These are phyloP conservation scores for Rugonectria rugulosa DNA, from an alignment of 2,329 filamentous ascomycete genomes.

Conservation along the genomic window DNA sequence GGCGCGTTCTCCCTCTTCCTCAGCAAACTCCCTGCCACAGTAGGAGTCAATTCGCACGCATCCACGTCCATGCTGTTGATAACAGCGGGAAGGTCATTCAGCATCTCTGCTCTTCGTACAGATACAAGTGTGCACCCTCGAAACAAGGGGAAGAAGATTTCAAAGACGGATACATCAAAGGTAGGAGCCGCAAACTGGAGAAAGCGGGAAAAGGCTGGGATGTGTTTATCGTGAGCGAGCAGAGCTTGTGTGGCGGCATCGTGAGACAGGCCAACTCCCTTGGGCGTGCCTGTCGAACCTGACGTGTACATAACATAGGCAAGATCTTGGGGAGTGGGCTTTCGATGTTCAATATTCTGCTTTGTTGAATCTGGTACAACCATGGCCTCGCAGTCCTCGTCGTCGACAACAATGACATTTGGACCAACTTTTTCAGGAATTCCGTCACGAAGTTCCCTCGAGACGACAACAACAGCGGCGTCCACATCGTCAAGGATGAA, in stretches of 20 bases:
- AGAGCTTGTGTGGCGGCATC: conserved; percentile 81
- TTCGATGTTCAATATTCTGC: conserved; percentile 21
- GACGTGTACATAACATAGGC: conserved; percentile 96
- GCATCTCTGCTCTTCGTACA: conserved; percentile 72
- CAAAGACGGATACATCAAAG: conserved; percentile 94
- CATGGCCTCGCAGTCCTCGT: conserved; percentile 23
- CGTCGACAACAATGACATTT: conserved; percentile 48
- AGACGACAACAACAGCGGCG: conserved; percentile 74
- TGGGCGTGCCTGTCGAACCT: conserved; percentile 87
- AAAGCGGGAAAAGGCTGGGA: conserved; percentile 80
- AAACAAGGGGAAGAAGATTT: conserved; percentile 88
- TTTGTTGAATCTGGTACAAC: not conserved
- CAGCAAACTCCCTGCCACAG: conserved; percentile 81
- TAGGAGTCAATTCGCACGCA: conserved; percentile 88
- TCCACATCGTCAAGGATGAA: conserved; percentile 84
- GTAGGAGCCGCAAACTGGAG: conserved; percentile 92
- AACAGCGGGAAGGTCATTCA: conserved; percentile 75
- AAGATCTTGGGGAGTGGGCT: conserved; percentile 52
- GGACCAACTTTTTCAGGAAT: conserved; percentile 46
- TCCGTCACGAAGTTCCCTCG: conserved; percentile 52
- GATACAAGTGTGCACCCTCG: conserved; percentile 77
- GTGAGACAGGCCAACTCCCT: conserved; percentile 86
- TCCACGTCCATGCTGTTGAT: conserved; percentile 75
- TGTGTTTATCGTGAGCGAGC: conserved; percentile 79
- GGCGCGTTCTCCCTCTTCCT: conserved; percentile 73